Evolutionary conservation across 2,329 filamentous ascomycete genomes (phyloP), one percentile per base, ranked within the genome.

Genomic region (Ceratocystis lukuohia): DNA sequence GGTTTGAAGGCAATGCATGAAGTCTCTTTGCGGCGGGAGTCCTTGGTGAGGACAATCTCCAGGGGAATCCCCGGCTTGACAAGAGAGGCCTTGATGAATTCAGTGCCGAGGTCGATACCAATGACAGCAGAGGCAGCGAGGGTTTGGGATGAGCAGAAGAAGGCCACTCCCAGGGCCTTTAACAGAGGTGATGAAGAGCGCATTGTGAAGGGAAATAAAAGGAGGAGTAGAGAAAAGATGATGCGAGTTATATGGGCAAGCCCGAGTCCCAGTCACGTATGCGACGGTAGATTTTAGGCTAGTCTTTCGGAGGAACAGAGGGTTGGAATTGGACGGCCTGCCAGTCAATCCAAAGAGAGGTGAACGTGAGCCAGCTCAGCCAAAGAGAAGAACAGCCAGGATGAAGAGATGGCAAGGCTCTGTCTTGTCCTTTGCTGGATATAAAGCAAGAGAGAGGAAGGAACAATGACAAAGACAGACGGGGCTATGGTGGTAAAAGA

Each of bases 11-110:
- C 88, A 71, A 99, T 86, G 53, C 91, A 92, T 1, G 92, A 90
- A 28, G 84, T 84, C 76, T 99, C 94, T 80, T 99, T 99, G 73
- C 94, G 88, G 76, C 96, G 89, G 37, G 94, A 96, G 78, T 99
- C 94, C 75, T 97, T 99, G 37, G 92, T 96, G 66, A 96, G 83
- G 75, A 99, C 93, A 70, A 99, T 97, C 71, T 99, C 94, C 74
- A 99, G 89, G 10, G 94, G 94, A 64, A 96, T 93, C 69, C 94
- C 94, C 1, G 94, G 94, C 78, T 97, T 97, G 69, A 99, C 93
- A 53, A 99, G 84, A 15, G 89, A 87, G 33, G 93, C 93, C 80
- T 97, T 99, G 79, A 99, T 89, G 78, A 96, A 96, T 75, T 96
- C 91, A 66, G 94, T 96, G 71, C 94, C 94, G 65, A 99, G 82